These are phyloP conservation scores for Pseudocercospora cruenta DNA, from an alignment of 2,329 filamentous ascomycete genomes.

Conservation along the genomic window DNA sequence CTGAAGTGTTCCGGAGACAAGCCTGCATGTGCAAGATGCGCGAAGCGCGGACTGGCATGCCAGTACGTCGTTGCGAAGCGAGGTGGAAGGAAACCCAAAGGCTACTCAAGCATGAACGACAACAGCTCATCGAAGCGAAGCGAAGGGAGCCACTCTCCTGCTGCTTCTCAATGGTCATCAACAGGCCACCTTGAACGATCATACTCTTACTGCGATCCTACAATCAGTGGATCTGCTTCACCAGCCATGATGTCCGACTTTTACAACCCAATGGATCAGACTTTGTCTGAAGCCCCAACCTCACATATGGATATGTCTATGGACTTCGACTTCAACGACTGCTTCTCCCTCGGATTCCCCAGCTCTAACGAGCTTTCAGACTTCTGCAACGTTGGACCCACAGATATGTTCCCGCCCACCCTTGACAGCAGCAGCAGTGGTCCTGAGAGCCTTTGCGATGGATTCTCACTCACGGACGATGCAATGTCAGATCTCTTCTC, in stretches of 20 bases:
- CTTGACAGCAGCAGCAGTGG: constrained; percentile 2
- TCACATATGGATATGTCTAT: constrained; percentile 2
- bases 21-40: constrained; percentile 4
- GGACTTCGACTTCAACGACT: constrained; percentile 6
- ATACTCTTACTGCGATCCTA: constrained; percentile 1
- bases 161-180: neutral
- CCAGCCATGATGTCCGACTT: constrained; percentile 1
- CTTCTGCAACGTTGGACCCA: neutral
- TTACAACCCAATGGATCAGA: constrained; percentile 8
- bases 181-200: neutral
- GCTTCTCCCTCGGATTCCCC: constrained; percentile 4
- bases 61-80: constrained; percentile 7
- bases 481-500: neutral
- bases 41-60: constrained; percentile 4
- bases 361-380: neutral
- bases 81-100: constrained; percentile 6
- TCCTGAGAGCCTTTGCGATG: constrained; percentile 1
- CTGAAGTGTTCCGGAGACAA: constrained; percentile 5
- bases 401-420: neutral
- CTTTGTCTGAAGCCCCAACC: neutral
- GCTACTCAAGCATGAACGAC: constrained; percentile 1
- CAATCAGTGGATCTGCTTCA: neutral
- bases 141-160: constrained; percentile 2
- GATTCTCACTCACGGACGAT: constrained; percentile 4
- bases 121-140: constrained; percentile 1